Conservation (phyloP, 768 basidiomycete species). For the Xerocomus brunneocitrinus region DNA sequence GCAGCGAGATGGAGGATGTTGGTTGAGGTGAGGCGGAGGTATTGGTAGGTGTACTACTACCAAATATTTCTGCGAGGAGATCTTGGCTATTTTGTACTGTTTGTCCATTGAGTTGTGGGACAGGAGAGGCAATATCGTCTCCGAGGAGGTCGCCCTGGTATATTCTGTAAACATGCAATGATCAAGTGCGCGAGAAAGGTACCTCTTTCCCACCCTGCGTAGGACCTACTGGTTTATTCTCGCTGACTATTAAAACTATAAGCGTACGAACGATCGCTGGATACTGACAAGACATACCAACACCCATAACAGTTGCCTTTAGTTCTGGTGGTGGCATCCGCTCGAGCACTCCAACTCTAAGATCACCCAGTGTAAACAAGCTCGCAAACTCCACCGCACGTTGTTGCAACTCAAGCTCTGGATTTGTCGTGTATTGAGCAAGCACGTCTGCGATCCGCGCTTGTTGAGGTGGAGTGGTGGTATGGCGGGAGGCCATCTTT, state of each 20-base stretch:
- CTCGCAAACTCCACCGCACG: conserved; percentile 92
- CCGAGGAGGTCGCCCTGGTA: conserved; percentile 71
- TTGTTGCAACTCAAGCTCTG: conserved; percentile 93
- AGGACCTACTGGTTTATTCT: conserved; percentile 94
- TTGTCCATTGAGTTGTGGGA: conserved; percentile 41
- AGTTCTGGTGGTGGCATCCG: conserved; percentile 99
- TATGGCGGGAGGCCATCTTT: conserved; percentile 81
- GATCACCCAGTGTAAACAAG: conserved; percentile 72
- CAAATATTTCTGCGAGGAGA: conserved; percentile 91
- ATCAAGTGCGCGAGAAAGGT: conserved; percentile 13
- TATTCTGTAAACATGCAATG: neutral
- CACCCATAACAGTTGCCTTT: conserved; percentile 94
- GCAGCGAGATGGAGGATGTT: conserved; percentile 38
- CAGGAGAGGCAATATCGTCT: conserved; percentile 55
- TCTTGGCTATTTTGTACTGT: conserved; percentile 68
- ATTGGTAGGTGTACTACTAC: conserved; percentile 37
- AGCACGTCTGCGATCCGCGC: conserved; percentile 76
- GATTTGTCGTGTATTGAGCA: conserved; percentile 77
- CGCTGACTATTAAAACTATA: conserved; percentile 59
- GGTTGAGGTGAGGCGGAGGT: conserved; percentile 28
- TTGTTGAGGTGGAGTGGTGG: conserved; percentile 62
- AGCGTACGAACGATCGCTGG: neutral
- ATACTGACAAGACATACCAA: conserved; percentile 48
- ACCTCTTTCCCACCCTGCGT: conserved; percentile 75
- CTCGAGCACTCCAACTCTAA: conserved; percentile 83